These are phyloP conservation scores for Tylopilus sp. DNA, from an alignment of 768 basidiomycete species.

Conservation along the genomic window DNA sequence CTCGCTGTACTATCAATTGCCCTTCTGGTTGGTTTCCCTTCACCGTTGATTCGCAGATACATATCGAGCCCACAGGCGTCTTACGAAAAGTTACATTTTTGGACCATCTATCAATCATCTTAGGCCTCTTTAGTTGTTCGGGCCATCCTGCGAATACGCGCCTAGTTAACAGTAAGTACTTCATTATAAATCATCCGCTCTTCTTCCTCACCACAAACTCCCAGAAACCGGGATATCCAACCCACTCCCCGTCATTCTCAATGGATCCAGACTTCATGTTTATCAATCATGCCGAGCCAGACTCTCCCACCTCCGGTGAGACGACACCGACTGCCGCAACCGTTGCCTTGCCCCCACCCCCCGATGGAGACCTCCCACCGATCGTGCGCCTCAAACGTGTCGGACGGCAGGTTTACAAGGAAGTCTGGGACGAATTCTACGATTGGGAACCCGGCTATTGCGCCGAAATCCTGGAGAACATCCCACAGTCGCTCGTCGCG, in stretches of 20 bases:
- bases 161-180: background rate
- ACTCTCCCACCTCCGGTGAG: conserved; percentile 10
- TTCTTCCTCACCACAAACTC: background rate
- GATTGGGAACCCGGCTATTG: conserved; percentile 39
- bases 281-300: conserved; percentile 26
- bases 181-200: background rate
- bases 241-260: background rate
- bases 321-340: background rate
- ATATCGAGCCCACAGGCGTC: too few relatives aligned
- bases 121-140: too few relatives aligned
- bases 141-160: background rate
- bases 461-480: conserved; percentile 18
- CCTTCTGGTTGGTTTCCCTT: too few relatives aligned
- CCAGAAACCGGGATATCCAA: background rate
- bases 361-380: background rate
- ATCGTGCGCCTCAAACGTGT: conserved; percentile 11
- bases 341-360: background rate
- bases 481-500: conserved; percentile 9
- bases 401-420: conserved; percentile 32
- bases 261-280: conserved; percentile 17
- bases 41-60: too few relatives aligned
- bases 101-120: too few relatives aligned
- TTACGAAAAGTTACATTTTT: too few relatives aligned
- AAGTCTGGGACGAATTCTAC: conserved; percentile 46
- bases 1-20: too few relatives aligned